phyloP scores from a whole-genome alignment of 257 asterid species.

The Ehretia macrophylla region DNA sequence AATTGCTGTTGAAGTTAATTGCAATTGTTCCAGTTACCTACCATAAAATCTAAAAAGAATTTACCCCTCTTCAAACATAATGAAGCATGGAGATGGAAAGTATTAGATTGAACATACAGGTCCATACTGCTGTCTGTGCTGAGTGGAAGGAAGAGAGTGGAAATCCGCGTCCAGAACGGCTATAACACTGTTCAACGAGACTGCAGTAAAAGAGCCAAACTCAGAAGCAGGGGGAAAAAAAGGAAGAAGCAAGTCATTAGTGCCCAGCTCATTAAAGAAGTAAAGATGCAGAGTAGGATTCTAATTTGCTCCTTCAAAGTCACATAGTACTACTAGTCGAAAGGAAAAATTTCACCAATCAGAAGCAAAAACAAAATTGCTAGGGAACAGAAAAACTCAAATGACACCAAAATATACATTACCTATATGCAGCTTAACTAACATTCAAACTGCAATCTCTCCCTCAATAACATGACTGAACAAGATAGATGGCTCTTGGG shows the following conservation, averaged over 20 bases:
- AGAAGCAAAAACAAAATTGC: too few species aligned
- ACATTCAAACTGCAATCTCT: too few species aligned
- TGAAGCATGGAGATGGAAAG: conserved; percentile 9
- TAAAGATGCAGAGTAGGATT: neutral
- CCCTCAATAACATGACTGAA: too few species aligned
- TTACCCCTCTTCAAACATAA: neutral
- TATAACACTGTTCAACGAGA: conserved; percentile 90
- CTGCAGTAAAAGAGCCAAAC: conserved; percentile 34
- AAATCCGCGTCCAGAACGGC: conserved; percentile 96
- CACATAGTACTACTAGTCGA: too few species aligned
- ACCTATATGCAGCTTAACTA: too few species aligned
- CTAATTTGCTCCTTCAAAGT: too few species aligned
- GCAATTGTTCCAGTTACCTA: neutral
- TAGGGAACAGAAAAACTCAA: too few species aligned
- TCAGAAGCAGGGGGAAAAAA: conserved; percentile 23
- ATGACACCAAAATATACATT: too few species aligned
- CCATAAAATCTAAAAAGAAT: neutral
- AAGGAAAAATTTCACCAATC: too few species aligned
- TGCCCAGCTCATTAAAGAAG: neutral
- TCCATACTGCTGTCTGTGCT: conserved; percentile 96
- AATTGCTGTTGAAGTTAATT: neutral
- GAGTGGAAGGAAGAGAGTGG: conserved; percentile 95
- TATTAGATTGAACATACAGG: conserved; percentile 64
- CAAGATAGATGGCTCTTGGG: too few species aligned
- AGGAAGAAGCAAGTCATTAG: neutral